Base-by-base conservation (phyloP, 371 early-diverging fungal species). In the Rhizopus sp. region DNA sequence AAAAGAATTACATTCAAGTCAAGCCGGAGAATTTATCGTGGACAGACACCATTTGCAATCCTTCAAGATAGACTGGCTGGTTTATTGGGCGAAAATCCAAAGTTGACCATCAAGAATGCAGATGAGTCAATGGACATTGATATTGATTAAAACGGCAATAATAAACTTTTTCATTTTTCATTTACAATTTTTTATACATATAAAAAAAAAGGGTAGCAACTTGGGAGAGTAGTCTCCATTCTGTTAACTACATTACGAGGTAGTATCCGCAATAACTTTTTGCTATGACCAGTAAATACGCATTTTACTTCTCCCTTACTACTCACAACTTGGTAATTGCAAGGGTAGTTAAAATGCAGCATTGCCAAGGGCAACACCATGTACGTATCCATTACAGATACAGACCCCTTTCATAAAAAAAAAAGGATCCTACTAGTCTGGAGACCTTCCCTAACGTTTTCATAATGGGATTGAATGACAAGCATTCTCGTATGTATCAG, bases 41-140 rank as follows among this genome's bases (percentile, higher is more conserved):
- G 88, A 81, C n/a, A n/a, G n/a, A n/a, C 85, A 7, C 88, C 88
- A 0, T 87, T 84, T 66, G 70, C 83, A 13, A 69, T 87, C 16
- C 72, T 75, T 2, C 46, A 71, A 55, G 75, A 73, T 42, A 63
- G 78, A 5, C 39, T 77, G 45, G 74, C 72, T 17, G 60, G 50
- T 8, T 46, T 66, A 13, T 46, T 61, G 31, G 60, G 63, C 29
- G 61, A 64, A 59, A 49, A 32, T 12, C 39, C 63, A 37, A 63
- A 57, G 33, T 17, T 52, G 16, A 68, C 68, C 5, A 54, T 63
- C 46, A 68, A 63, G 55, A 46, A 46, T 23, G 8, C 29, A 7
- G 46, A 46, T 46, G 46, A 46, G 29, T 9, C 46, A 17, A 46
- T 46, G 46, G 46, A 46, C 2, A 29, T 46, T 12, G 46, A 46